Conservation (phyloP, 2,329 filamentous ascomycete species). For the Diplodia corticola region DNA sequence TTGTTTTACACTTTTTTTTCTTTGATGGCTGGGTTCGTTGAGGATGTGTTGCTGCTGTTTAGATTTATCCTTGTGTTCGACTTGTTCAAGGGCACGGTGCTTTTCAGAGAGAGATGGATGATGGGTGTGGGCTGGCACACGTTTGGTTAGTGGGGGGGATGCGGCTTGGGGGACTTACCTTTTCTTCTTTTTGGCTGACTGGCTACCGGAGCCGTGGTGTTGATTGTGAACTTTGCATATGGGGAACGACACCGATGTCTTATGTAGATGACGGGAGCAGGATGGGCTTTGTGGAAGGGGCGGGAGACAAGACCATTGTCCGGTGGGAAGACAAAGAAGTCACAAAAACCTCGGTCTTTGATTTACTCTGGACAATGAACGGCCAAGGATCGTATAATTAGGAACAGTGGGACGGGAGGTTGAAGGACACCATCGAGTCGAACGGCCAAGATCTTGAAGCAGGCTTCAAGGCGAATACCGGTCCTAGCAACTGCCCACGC, state of each 20-base stretch:
- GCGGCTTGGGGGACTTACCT: background rate
- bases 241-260: background rate
- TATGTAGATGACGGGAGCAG: background rate
- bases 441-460: too few species aligned
- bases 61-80: too few species aligned
- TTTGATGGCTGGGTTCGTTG: background rate
- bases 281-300: background rate
- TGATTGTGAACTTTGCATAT: background rate
- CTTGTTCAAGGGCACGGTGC: too few species aligned
- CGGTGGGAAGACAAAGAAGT: background rate
- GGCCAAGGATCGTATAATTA: background rate
- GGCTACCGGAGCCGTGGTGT: background rate
- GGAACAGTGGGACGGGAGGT: background rate
- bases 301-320: background rate
- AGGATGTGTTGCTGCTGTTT: background rate
- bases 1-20: too few species aligned
- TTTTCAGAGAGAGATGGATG: too few species aligned
- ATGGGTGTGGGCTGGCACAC: background rate
- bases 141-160: background rate
- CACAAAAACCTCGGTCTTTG: background rate
- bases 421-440: background rate
- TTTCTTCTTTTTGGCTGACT: background rate
- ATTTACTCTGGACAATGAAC: background rate
- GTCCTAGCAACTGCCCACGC: too few species aligned
- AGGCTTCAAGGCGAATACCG: too few species aligned